phyloP scores from a whole-genome alignment of 805 yeast genomes.

The Wickerhamomyces ciferrii region DNA sequence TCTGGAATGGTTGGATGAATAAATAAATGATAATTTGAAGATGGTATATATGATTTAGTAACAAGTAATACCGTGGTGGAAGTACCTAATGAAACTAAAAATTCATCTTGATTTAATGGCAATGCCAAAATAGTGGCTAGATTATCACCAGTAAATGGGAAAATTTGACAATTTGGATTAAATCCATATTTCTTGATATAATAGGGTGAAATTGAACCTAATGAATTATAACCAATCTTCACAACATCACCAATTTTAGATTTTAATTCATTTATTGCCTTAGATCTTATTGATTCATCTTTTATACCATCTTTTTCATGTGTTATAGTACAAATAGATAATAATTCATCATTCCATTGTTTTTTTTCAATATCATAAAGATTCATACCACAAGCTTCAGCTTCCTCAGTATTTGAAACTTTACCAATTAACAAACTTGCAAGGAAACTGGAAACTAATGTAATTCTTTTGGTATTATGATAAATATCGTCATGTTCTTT shows the following conservation, averaged over 20 bases:
- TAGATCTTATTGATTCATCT: constrained; percentile 2
- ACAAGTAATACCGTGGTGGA: constrained; percentile 85
- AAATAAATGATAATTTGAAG: constrained; percentile 79
- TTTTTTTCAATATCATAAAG: constrained; percentile 63
- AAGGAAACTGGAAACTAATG: constrained; percentile 74
- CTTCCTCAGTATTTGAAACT: constrained; percentile 63
- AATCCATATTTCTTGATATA: constrained; percentile 65
- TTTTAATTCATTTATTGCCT: constrained; percentile 29
- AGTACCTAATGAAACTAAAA: constrained; percentile 80
- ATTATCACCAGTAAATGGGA: constrained; percentile 87
- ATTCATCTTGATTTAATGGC: constrained; percentile 72
- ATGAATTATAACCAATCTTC: constrained; percentile 41
- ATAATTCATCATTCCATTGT: constrained; percentile 50
- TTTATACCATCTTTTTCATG: constrained; percentile 21
- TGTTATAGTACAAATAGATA: constrained; percentile 34
- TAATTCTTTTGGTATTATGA: constrained; percentile 51
- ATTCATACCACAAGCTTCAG: constrained; percentile 94
- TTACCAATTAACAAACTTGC: constrained; percentile 66
- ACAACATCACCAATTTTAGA: constrained; percentile 49
- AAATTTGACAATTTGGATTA: constrained; percentile 47
- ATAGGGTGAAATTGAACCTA: constrained; percentile 53
- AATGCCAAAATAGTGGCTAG: constrained; percentile 82
- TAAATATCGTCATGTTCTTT: constrained; percentile 47
- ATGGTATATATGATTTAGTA: constrained; percentile 72
- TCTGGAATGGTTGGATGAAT: constrained; percentile 76